Conservation (phyloP, 1,139 yeast species). For the Saccharomycopsis crataegensis region DNA sequence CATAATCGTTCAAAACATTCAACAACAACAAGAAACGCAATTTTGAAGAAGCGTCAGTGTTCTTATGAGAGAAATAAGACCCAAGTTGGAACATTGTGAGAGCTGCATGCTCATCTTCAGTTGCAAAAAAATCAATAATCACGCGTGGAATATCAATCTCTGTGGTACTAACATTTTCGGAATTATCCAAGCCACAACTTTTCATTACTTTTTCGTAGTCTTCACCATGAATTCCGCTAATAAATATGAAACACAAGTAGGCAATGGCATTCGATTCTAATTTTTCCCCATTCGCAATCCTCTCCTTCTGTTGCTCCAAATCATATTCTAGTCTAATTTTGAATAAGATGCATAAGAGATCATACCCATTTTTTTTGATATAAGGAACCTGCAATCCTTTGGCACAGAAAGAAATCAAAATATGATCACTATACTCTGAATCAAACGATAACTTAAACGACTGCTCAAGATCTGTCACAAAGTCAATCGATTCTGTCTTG, state of each 20-base stretch:
- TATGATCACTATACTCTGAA: constrained; percentile 46
- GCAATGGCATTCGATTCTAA: constrained; percentile 28
- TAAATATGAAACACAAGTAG: constrained; percentile 50
- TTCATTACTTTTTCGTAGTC: constrained; percentile 41
- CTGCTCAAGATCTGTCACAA: constrained; percentile 40
- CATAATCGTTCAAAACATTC: constrained; percentile 34
- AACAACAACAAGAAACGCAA: constrained; percentile 47
- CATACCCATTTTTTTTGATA: constrained; percentile 49
- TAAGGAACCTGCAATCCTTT: constrained; percentile 62
- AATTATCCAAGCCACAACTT: constrained; percentile 38
- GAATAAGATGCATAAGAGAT: constrained; percentile 44
- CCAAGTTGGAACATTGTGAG: constrained; percentile 48
- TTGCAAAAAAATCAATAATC: constrained; percentile 42
- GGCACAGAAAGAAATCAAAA: constrained; percentile 43
- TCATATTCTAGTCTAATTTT: constrained; percentile 37
- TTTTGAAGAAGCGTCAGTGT: constrained; percentile 45
- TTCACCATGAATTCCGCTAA: constrained; percentile 41
- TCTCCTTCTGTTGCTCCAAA: constrained; percentile 4
- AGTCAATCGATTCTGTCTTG: constrained; percentile 38
- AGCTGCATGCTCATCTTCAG: constrained; percentile 37
- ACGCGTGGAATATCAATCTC: constrained; percentile 39
- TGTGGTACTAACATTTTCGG: constrained; percentile 23
- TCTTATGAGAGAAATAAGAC: constrained; percentile 41
- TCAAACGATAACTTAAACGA: constrained; percentile 37
- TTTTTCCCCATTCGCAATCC: constrained; percentile 4